phyloP scores from a whole-genome alignment of 176 grass and related monocot genomes.

The Eremochloa ophiuroides region DNA sequence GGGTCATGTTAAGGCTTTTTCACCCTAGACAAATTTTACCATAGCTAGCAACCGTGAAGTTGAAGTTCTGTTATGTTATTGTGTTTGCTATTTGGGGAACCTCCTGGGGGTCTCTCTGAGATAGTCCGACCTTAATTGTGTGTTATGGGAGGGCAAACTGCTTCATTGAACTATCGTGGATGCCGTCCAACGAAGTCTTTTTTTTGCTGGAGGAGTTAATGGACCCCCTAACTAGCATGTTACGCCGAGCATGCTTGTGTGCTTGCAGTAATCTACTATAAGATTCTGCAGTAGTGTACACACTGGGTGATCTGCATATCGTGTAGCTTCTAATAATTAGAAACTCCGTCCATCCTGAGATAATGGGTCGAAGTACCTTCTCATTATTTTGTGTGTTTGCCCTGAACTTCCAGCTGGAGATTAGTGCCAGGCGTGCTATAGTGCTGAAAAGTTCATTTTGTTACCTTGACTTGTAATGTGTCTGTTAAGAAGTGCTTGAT shows the following conservation, averaged over 20 bases:
- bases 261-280: not conserved
- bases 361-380: not conserved
- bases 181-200: not conserved
- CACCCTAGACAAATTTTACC: not conserved
- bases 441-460: not conserved
- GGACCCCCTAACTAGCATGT: not conserved
- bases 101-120: not conserved
- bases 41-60: not conserved
- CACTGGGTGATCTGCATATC: not conserved
- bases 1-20: too few species aligned
- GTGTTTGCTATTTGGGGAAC: not conserved
- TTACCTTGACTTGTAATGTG: not conserved
- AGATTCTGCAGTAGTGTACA: not conserved
- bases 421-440: not conserved
- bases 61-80: not conserved
- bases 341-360: not conserved
- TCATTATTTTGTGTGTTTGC: not conserved
- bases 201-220: not conserved
- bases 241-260: not conserved
- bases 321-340: not conserved
- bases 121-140: not conserved
- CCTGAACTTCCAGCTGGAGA: not conserved
- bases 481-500: not conserved
- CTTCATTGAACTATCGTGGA: not conserved
- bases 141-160: not conserved